phyloP scores from a whole-genome alignment of 129 eudicot genomes.

The Heracleum sosnowskyi region DNA sequence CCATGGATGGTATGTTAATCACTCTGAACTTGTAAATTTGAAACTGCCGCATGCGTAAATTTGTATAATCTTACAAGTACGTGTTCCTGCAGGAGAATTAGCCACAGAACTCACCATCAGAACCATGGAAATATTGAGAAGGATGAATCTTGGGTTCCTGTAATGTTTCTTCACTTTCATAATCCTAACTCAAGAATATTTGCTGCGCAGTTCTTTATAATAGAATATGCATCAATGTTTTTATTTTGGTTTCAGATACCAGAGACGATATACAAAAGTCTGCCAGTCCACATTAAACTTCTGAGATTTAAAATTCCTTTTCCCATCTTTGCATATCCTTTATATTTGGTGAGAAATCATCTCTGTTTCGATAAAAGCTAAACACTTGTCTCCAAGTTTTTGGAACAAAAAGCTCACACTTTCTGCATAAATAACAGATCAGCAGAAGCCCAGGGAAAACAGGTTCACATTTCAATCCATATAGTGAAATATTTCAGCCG shows the following conservation, averaged over 20 bases:
- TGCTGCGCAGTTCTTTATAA: background rate
- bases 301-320: constrained; percentile 70
- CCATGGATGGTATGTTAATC: constrained; percentile 61
- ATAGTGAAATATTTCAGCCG: constrained; percentile 54
- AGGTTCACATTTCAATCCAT: constrained; percentile 75
- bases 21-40: background rate
- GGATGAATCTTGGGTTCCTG: constrained; percentile 94
- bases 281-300: constrained; percentile 43
- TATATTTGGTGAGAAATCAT: constrained; percentile 43
- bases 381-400: too few relatives aligned
- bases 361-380: background rate
- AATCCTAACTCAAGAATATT: background rate
- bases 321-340: constrained; percentile 66
- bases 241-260: constrained; percentile 32
- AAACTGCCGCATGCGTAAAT: background rate
- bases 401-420: background rate
- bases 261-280: constrained; percentile 47
- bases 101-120: constrained; percentile 87
- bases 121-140: constrained; percentile 75
- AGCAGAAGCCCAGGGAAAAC: constrained; percentile 65
- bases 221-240: background rate
- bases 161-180: constrained; percentile 14
- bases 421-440: constrained; percentile 24
- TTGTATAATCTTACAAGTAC: background rate
- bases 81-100: constrained; percentile 50